Evolutionary conservation across 2,329 filamentous ascomycete genomes (phyloP).

Genomic region (Fusarium setosum): DNA sequence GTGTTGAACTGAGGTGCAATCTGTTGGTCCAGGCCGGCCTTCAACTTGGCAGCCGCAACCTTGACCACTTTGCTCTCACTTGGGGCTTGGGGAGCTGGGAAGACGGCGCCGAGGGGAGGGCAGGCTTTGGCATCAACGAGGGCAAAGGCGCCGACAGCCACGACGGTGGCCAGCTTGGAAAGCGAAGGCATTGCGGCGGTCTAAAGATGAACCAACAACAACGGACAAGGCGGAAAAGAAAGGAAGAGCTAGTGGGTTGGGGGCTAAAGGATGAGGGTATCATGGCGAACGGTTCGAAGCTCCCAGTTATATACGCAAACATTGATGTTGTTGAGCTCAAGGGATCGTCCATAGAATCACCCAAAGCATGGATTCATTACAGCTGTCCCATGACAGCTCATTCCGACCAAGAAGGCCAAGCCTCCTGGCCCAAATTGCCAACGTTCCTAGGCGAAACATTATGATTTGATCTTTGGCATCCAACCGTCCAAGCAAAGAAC

Average conservation of each 20-base stretch:
- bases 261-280: neutral
- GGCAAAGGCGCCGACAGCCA: conserved; percentile 23
- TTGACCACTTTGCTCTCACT: conserved; percentile 45
- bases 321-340: neutral
- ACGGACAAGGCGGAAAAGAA: neutral
- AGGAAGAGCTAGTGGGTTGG: neutral
- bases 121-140: conserved; percentile 49
- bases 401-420: neutral
- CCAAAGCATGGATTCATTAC: no score
- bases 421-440: neutral
- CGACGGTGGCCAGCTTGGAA: conserved; percentile 15
- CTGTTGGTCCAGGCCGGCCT: conserved; percentile 39
- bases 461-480: no score
- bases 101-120: conserved; percentile 56
- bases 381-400: neutral
- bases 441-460: neutral
- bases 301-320: conserved; percentile 29
- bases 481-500: no score
- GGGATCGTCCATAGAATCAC: neutral
- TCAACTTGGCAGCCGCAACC: conserved; percentile 39
- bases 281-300: neutral
- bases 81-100: conserved; percentile 51
- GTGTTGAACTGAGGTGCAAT: conserved; percentile 42
- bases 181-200: conserved; percentile 30
- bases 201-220: neutral